Evolutionary conservation across 2,329 filamentous ascomycete species (phyloP), one percentile per base, ranked within the genome.

Genomic region (Microascus cirrosus): DNA sequence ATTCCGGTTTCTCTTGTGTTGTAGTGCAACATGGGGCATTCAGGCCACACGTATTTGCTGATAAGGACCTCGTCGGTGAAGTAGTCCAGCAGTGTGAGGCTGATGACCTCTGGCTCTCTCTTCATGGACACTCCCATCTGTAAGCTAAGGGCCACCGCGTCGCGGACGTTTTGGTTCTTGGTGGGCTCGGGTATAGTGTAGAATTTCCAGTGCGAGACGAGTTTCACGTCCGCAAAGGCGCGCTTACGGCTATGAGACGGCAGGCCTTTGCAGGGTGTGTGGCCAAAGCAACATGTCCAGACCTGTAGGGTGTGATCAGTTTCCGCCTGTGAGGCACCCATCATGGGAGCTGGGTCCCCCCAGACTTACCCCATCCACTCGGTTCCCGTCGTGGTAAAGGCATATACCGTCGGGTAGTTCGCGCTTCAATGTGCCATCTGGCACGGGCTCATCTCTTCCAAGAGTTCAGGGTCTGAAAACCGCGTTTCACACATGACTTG

Each of bases 1-100:
- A 83, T 72, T 1, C 80, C 80, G 0, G 79, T 80, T 60, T 66
- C 80, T 2, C 65, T 68, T 0, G 77, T 80, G 63, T 80, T 78
- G 63, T 74, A 74, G 62, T 82, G 74, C 5, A 63, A 56, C 71
- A 83, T 77, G 11, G 63, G 62, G 0, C 74, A 70, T 11, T 70
- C 65, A 0, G 80, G 80, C 53, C 67, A 74, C 2, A 83, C 78
- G 1, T 83, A 69, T 6, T 66, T 71, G 64, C 83, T 75, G 35
- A 83, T 63, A 1, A 83, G 71, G 12, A 76, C 62, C 13, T 72
- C 63, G 2, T 73, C 70, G 0, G 75, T 73, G 63, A 81, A 79
- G 62, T 77, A 79, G 63, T 82, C 79, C 28, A 83, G 63, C 1
- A 75, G 63, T 0, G 75, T 76, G 1, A 83, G 48, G 3, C 79